Evolutionary conservation across 2,329 filamentous ascomycete genomes (phyloP).

Genomic region (Sporothrix variecibatus): DNA sequence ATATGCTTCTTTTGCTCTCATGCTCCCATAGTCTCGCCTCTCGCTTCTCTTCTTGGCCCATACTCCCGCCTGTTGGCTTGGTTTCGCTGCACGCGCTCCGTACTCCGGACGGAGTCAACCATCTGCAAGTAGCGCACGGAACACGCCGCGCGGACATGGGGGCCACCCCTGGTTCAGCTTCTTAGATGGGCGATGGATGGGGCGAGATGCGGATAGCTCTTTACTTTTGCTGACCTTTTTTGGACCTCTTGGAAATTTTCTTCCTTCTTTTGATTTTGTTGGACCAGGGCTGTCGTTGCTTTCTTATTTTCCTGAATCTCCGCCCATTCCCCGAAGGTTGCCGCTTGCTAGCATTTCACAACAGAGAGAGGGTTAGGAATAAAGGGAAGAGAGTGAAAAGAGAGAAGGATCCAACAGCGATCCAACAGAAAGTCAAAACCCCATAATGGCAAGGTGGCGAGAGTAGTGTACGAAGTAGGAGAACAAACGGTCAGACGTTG

Average conservation of each 20-base stretch:
- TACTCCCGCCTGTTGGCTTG: constrained; percentile 4
- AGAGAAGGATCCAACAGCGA: background rate
- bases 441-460: background rate
- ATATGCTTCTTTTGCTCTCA: background rate
- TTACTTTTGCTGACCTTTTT: background rate
- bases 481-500: constrained; percentile 10
- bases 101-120: constrained; percentile 5
- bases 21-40: background rate
- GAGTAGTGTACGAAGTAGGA: background rate
- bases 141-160: constrained; percentile 9
- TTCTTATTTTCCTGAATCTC: constrained; percentile 3
- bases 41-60: background rate
- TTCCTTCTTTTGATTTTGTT: background rate
- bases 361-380: background rate
- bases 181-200: constrained; percentile 13
- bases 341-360: background rate
- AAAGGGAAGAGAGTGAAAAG: background rate
- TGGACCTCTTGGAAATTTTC: background rate
- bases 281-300: background rate
- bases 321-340: constrained; percentile 5
- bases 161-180: constrained; percentile 19
- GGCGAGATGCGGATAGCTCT: constrained; percentile 2
- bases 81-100: background rate
- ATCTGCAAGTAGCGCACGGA: constrained; percentile 20
- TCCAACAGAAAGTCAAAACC: background rate